phyloP scores from a whole-genome alignment of 1,284 basidiomycete genomes.

The Ceratobasidium sp. region DNA sequence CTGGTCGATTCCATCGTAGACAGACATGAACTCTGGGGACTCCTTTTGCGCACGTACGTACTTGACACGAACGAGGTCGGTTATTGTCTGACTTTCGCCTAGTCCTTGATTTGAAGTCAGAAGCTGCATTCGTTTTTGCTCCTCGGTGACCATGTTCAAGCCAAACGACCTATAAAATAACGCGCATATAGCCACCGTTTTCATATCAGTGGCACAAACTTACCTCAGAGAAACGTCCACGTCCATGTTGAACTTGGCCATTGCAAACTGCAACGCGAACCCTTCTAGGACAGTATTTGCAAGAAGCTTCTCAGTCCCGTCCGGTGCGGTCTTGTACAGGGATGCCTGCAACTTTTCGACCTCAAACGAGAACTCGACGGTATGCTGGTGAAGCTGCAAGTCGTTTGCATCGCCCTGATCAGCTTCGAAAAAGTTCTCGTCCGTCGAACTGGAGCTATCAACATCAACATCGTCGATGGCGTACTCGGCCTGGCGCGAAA shows the following conservation, averaged over 20 bases:
- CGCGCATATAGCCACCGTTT: slow-evolving; percentile 28
- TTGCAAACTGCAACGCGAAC: slow-evolving; percentile 76
- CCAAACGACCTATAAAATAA: slow-evolving; percentile 61
- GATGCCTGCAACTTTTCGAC: slow-evolving; percentile 89
- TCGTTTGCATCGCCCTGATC: slow-evolving; percentile 61
- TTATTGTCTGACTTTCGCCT: slow-evolving; percentile 55
- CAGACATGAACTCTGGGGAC: slow-evolving; percentile 85
- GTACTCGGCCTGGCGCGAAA: slow-evolving; percentile 68
- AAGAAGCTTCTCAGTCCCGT: slow-evolving; percentile 70
- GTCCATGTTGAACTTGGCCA: slow-evolving; percentile 86
- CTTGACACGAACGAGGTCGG: slow-evolving; percentile 83
- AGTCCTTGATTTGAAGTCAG: slow-evolving; percentile 71
- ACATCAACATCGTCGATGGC: slow-evolving; percentile 69
- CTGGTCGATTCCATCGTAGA: slow-evolving; percentile 89
- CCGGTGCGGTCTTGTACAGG: slow-evolving; percentile 69
- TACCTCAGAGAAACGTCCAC: slow-evolving; percentile 85
- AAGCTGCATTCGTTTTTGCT: slow-evolving; percentile 66
- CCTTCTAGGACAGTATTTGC: slow-evolving; percentile 83
- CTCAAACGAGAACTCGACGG: slow-evolving; percentile 87
- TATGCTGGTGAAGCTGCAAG: slow-evolving; percentile 69
- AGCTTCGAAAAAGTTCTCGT: slow-evolving; percentile 77
- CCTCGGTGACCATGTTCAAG: slow-evolving; percentile 73
- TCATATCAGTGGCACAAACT: slow-evolving; percentile 49
- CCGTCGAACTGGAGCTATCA: slow-evolving; percentile 47
- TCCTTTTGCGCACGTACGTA: slow-evolving; percentile 84